Percentiles rank a stretch among this genome's conserved stretches.
Conservation (phyloP, 2,329 filamentous ascomycete genomes). For the Aspergillus hortae region DNA sequence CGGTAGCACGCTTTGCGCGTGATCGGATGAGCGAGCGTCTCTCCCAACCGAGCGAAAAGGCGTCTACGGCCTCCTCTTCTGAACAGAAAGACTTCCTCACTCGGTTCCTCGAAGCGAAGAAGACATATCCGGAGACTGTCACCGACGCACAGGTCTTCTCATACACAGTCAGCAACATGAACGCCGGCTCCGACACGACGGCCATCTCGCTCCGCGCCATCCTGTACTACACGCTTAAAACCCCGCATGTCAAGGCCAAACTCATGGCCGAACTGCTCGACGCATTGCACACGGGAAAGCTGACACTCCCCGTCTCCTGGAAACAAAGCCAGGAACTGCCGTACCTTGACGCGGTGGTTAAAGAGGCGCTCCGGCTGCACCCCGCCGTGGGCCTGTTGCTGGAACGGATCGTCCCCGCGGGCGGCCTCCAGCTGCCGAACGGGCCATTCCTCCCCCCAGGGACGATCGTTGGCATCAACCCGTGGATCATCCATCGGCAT, state of each 20-base stretch:
- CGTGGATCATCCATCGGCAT: conserved; percentile 28
- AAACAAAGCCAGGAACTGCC: conserved; percentile 25
- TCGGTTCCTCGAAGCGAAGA: conserved; percentile 27
- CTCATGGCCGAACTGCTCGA: conserved; percentile 43
- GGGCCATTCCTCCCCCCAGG: conserved; percentile 22
- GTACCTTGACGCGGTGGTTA: conserved; percentile 28
- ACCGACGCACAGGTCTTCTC: conserved; percentile 24
- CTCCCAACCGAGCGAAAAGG: not conserved
- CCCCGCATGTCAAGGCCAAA: conserved; percentile 35
- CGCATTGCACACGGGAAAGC: conserved; percentile 23
- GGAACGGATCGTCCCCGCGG: conserved; percentile 21
- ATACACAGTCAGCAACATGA: conserved; percentile 26
- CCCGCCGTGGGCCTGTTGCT: conserved; percentile 21
- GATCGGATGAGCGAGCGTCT: conserved; percentile 19
- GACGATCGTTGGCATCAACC: conserved; percentile 30
- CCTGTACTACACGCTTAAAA: conserved; percentile 31
- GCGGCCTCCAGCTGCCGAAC: conserved; percentile 19
- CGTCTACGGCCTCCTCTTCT: not conserved
- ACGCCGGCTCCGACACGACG: conserved; percentile 35
- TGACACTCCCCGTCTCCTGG: conserved; percentile 20
- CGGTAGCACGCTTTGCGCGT: conserved; percentile 21
- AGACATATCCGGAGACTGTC: conserved; percentile 20
- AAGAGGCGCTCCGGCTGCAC: conserved; percentile 25
- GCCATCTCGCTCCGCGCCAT: conserved; percentile 29
- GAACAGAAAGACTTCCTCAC: conserved; percentile 17